A percentile compares a stretch with the other conserved stretches of the same genome.
These are phyloP conservation scores for Przewalskia tangutica DNA, from an alignment of 257 asterid species.

Conservation along the genomic window DNA sequence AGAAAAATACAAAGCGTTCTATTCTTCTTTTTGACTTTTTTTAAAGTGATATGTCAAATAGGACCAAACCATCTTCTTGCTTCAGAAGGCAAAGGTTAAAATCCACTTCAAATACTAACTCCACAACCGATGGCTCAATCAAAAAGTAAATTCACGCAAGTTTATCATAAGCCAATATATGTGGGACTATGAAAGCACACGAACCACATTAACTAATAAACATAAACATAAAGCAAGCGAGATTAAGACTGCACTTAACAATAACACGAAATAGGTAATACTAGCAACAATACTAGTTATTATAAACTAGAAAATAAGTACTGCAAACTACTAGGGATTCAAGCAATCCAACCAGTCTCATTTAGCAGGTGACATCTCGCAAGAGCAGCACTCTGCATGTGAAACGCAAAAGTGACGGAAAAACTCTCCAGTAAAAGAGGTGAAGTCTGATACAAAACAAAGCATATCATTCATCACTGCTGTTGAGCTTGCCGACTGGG, in stretches of 20 bases:
- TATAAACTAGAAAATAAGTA: conserved; percentile 41
- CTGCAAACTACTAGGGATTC: conserved; percentile 28
- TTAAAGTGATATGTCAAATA: background rate
- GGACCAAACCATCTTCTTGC: conserved; percentile 12
- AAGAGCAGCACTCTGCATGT: conserved; percentile 33
- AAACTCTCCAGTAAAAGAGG: conserved; percentile 12
- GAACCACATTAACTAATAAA: conserved; percentile 34
- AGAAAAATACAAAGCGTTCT: conserved; percentile 6
- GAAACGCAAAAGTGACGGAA: conserved; percentile 11
- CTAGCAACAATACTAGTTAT: conserved; percentile 47
- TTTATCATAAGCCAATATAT: conserved; percentile 24
- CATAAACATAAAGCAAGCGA: conserved; percentile 37
- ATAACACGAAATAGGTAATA: conserved; percentile 28
- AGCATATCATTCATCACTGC: conserved; percentile 25
- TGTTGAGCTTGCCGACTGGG: conserved; percentile 43
- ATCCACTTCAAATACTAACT: conserved; percentile 4
- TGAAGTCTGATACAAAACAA: background rate
- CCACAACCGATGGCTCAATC: conserved; percentile 21
- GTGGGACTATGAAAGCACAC: conserved; percentile 27
- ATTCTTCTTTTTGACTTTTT: background rate
- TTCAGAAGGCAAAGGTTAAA: conserved; percentile 7
- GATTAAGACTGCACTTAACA: conserved; percentile 42
- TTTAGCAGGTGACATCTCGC: conserved; percentile 26
- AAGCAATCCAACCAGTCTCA: conserved; percentile 52
- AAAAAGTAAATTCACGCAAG: conserved; percentile 23